phyloP scores from a whole-genome alignment of 1,284 basidiomycete species.

The Cutaneotrichosporon sp. region DNA sequence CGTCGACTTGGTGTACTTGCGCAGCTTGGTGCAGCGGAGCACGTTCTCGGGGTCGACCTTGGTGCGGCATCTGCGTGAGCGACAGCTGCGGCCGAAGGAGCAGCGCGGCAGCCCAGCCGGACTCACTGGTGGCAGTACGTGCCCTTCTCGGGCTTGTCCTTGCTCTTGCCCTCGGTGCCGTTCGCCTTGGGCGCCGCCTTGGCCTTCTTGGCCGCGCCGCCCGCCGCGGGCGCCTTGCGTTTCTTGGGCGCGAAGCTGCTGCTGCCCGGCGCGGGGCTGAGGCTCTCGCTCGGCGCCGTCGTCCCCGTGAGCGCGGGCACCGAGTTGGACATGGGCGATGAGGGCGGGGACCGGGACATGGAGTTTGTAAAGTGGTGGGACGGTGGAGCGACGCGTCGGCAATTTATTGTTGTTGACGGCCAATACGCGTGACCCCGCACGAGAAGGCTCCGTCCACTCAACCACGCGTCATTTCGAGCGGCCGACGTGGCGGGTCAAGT shows the following conservation, averaged over 20 bases:
- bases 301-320: conserved; percentile 11
- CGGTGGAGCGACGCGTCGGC: conserved; percentile 14
- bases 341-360: not conserved
- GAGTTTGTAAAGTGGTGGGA: not conserved
- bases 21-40: conserved; percentile 38
- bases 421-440: not conserved
- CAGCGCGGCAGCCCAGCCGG: not conserved
- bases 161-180: conserved; percentile 12
- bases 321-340: conserved; percentile 19
- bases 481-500: too few relatives aligned
- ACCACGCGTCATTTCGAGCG: not conserved
- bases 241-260: conserved; percentile 10
- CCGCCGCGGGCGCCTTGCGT: conserved; percentile 10
- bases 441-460: not conserved
- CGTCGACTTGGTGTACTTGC: conserved; percentile 22
- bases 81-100: not conserved
- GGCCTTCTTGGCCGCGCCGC: conserved; percentile 13
- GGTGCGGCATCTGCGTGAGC: conserved; percentile 21
- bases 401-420: conserved; percentile 6
- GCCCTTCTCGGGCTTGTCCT: conserved; percentile 22
- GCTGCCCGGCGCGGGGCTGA: not conserved
- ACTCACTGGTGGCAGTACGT: conserved; percentile 41
- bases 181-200: not conserved
- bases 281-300: conserved; percentile 4
- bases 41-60: conserved; percentile 22